Evolutionary conservation across 2,329 filamentous ascomycete genomes (phyloP), one percentile per base, ranked within the genome.

Genomic region (Stromatinia cepivora): DNA sequence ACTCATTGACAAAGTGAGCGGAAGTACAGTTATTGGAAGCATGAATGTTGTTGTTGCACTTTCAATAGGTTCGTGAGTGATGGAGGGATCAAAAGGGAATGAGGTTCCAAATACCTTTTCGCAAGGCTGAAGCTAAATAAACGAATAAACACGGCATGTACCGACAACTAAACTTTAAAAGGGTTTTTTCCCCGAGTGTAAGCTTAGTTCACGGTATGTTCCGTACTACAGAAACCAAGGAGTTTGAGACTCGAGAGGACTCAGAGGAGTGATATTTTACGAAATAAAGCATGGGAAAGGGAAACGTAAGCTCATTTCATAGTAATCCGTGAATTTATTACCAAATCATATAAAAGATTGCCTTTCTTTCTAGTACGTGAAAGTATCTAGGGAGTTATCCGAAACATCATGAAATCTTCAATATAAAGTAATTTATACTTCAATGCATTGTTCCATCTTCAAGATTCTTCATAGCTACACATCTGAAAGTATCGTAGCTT

Each of bases 381-480:
- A 25, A 42, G 34, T n/a, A 57, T 25, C 22, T 58, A 58, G 57
- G 36, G 36, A n/a, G 20, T 0, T 10, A 58, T 58, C n/a, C 34
- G 9, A 58, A 42, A 39, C 34, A 42, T 42, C 31, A 36, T 7
- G 36, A 42, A 17, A 42, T 25, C 34, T 58, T 42, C 56, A 28
- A 61, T 61, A 31, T 46, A 61, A 31, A 46, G 57, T 42, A 61
- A 46, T 61, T 15, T 61, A n/a, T 25, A 46, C 20, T 42, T 46
- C 39, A 61, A 61, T 46, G 57, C 57, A 61, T 46, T 45, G 7
- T 25, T 22, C n/a, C 20, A 11, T 36, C 34, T 20, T 56, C 28
- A 17, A 56, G 28, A 57, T 25, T 39, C 11, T 39, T 57, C 54
- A 39, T 7, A 42, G 34, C 34, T 34, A 58, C 56, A 20, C 56